These are phyloP conservation scores for Suillus discolor DNA, from an alignment of 768 basidiomycete species.

Conservation along the genomic window DNA sequence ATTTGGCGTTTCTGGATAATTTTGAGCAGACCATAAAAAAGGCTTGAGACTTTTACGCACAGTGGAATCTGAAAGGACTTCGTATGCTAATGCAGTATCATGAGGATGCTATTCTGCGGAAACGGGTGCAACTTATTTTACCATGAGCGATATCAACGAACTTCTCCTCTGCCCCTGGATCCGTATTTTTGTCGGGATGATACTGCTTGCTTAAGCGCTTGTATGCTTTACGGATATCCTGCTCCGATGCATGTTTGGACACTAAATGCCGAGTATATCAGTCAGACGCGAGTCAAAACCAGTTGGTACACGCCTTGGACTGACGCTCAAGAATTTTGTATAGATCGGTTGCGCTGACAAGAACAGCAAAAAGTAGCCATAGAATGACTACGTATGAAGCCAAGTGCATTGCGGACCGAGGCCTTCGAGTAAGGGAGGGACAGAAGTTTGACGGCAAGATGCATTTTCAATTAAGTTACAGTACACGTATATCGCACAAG, in stretches of 20 bases:
- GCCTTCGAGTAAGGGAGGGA: not conserved
- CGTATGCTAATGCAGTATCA: constrained; percentile 65
- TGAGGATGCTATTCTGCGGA: constrained; percentile 5
- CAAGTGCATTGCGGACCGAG: constrained; percentile 24
- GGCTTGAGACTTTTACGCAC: constrained; percentile 42
- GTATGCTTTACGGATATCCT: constrained; percentile 91
- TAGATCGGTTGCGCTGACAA: constrained; percentile 61
- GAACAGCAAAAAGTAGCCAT: constrained; percentile 31
- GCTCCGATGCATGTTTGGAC: constrained; percentile 77
- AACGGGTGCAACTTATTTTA: constrained; percentile 35
- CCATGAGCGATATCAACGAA: constrained; percentile 94
- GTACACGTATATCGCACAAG: constrained; percentile 31
- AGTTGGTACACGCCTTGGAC: constrained; percentile 41
- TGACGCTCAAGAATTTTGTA: constrained; percentile 84
- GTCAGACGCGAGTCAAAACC: constrained; percentile 20
- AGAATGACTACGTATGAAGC: constrained; percentile 33
- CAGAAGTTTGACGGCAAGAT: not conserved
- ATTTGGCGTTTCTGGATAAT: constrained; percentile 79
- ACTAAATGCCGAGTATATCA: constrained; percentile 41
- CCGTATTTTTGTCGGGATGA: constrained; percentile 96
- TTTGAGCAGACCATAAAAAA: constrained; percentile 4
- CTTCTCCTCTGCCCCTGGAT: constrained; percentile 74
- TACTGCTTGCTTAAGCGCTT: constrained; percentile 85
- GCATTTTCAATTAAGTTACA: not conserved
- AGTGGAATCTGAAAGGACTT: constrained; percentile 85